Conservation (phyloP, 2,329 filamentous ascomycete genomes). For the Penicillium sp. region DNA sequence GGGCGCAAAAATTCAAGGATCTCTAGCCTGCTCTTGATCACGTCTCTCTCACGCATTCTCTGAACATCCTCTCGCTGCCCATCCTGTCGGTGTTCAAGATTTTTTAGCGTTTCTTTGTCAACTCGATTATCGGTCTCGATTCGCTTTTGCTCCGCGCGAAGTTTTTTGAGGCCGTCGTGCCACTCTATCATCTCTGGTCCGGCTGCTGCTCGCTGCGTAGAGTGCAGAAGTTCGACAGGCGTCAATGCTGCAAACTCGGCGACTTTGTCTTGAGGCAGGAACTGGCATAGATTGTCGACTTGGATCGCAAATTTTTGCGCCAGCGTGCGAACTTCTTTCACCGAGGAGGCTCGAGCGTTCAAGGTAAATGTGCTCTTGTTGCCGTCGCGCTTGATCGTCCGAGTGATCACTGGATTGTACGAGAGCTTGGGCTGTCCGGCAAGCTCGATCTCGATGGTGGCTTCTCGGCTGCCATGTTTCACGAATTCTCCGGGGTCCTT, state of each 20-base stretch:
- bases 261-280: conserved; percentile 93
- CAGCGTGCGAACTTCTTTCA: conserved; percentile 69
- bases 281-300: conserved; percentile 97
- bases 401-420: conserved; percentile 72
- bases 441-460: conserved; percentile 88
- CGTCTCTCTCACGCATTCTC: conserved; percentile 74
- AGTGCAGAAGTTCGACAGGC: conserved; percentile 78
- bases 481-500: conserved; percentile 87
- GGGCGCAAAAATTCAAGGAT: conserved; percentile 69
- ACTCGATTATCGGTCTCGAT: conserved; percentile 62
- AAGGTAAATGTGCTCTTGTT: conserved; percentile 81
- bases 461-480: conserved; percentile 80
- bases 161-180: conserved; percentile 73
- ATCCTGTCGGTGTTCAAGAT: conserved; percentile 73
- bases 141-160: conserved; percentile 71
- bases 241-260: conserved; percentile 88
- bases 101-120: conserved; percentile 66
- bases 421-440: conserved; percentile 61
- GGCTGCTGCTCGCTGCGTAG: conserved; percentile 87
- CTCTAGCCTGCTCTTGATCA: conserved; percentile 66
- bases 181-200: conserved; percentile 77
- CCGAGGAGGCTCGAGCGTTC: conserved; percentile 65
- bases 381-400: conserved; percentile 79
- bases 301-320: conserved; percentile 81
- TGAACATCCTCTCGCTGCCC: conserved; percentile 81